These are phyloP conservation scores for Globisporangium nagaii DNA, from an alignment of 352 stramenopile species.

Conservation along the genomic window DNA sequence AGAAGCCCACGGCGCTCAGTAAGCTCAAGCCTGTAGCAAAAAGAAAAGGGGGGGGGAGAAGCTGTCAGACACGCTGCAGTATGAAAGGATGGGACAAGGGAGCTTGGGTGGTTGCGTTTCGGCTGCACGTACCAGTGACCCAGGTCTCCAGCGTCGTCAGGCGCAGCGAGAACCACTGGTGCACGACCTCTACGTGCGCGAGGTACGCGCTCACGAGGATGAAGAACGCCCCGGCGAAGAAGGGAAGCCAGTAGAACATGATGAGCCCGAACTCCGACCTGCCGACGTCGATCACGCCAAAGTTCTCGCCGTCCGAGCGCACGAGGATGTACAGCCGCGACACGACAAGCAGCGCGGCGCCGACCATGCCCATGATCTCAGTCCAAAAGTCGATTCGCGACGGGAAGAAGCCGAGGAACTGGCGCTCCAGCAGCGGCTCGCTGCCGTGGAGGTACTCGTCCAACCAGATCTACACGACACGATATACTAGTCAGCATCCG, in stretches of 20 bases:
- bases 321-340: constrained; percentile 52
- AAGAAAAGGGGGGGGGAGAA: not conserved
- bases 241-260: constrained; percentile 75
- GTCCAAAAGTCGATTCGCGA: constrained; percentile 84
- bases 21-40: constrained; percentile 44
- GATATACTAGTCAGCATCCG: not conserved
- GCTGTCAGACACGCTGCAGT: no score
- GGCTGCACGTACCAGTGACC: constrained; percentile 26
- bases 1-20: constrained; percentile 61
- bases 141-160: constrained; percentile 56
- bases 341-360: constrained; percentile 57
- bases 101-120: no score
- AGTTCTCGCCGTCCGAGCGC: constrained; percentile 53
- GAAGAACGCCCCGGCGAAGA: constrained; percentile 78
- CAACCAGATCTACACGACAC: constrained; percentile 52
- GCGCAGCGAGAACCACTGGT: constrained; percentile 77
- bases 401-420: constrained; percentile 73
- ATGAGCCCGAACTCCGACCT: constrained; percentile 60
- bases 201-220: constrained; percentile 72
- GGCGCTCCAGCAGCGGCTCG: constrained; percentile 57
- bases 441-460: constrained; percentile 80
- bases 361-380: constrained; percentile 50
- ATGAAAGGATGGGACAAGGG: no score
- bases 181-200: constrained; percentile 75
- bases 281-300: constrained; percentile 68